These are phyloP conservation scores for Colletotrichum incanum DNA, from an alignment of 2,329 filamentous ascomycete species.

Conservation along the genomic window DNA sequence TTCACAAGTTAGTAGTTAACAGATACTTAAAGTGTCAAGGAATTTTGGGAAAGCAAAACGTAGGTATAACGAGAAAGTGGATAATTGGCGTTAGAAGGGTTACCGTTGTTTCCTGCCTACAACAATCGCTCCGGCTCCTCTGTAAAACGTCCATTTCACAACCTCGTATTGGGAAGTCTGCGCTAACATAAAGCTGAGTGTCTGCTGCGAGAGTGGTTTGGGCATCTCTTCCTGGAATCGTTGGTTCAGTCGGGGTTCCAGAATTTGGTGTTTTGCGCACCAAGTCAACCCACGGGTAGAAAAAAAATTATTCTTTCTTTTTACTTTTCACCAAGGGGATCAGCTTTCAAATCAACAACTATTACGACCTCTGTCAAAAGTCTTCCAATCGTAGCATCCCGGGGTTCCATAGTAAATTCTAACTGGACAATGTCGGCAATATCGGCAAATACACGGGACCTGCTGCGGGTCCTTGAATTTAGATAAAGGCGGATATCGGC, in stretches of 20 bases:
- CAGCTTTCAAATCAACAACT: not conserved
- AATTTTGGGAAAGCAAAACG: too few species aligned
- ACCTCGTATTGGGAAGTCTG: not conserved
- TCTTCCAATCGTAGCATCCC: not conserved
- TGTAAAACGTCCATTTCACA: too few species aligned
- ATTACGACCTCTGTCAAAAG: not conserved
- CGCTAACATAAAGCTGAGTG: not conserved
- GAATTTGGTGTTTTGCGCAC: not conserved
- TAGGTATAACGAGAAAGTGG: too few species aligned
- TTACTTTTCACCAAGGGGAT: not conserved
- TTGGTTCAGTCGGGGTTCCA: not conserved
- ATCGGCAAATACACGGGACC: slow-evolving; percentile 17
- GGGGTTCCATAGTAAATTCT: not conserved
- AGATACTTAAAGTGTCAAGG: too few species aligned
- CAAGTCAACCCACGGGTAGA: not conserved
- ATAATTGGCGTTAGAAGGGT: too few species aligned
- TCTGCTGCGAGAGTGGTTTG: not conserved
- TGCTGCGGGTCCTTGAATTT: slow-evolving; percentile 3
- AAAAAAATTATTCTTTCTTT: too few species aligned
- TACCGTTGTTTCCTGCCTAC: not conserved
- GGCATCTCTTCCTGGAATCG: not conserved
- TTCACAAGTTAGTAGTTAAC: too few species aligned
- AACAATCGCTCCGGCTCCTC: not conserved
- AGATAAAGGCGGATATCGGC: not conserved
- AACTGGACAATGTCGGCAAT: slow-evolving; percentile 20